Evolutionary conservation across 257 asterid genomes (phyloP).

Genomic region (Przewalskia tangutica): DNA sequence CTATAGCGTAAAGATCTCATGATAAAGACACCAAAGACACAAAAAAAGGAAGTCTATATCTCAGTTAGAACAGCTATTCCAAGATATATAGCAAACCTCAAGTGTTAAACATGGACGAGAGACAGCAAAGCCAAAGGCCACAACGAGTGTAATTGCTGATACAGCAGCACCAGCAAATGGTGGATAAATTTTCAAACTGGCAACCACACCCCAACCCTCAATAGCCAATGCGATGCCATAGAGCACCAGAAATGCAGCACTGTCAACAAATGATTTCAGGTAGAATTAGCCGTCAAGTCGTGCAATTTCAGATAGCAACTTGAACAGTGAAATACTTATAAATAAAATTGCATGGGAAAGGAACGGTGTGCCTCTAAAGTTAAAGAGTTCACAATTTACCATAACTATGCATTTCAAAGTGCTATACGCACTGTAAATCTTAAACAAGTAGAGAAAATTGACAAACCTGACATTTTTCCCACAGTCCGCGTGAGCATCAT

Average conservation of each 20-base stretch:
- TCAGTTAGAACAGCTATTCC: background rate
- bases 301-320: background rate
- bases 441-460: background rate
- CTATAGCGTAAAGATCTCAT: background rate
- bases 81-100: conserved; percentile 49
- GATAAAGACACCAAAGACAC: background rate
- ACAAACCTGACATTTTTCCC: conserved; percentile 94
- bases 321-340: background rate
- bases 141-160: conserved; percentile 93
- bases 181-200: conserved; percentile 93
- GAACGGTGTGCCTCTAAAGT: background rate
- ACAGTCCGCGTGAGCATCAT: conserved; percentile 99
- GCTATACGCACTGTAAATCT: background rate
- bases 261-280: conserved; percentile 17
- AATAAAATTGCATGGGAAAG: background rate
- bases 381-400: background rate
- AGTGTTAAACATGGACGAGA: conserved; percentile 97
- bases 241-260: conserved; percentile 97
- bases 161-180: conserved; percentile 99
- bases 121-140: conserved; percentile 96
- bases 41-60: background rate
- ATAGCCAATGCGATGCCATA: conserved; percentile 89
- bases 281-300: conserved; percentile 2
- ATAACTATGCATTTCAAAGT: background rate
- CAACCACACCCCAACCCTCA: conserved; percentile 99